A percentile compares a stretch with the other conserved stretches of the same genome.
Evolutionary conservation across 306 rosid genomes (phyloP).

Genomic region (Dryas drummondii): DNA sequence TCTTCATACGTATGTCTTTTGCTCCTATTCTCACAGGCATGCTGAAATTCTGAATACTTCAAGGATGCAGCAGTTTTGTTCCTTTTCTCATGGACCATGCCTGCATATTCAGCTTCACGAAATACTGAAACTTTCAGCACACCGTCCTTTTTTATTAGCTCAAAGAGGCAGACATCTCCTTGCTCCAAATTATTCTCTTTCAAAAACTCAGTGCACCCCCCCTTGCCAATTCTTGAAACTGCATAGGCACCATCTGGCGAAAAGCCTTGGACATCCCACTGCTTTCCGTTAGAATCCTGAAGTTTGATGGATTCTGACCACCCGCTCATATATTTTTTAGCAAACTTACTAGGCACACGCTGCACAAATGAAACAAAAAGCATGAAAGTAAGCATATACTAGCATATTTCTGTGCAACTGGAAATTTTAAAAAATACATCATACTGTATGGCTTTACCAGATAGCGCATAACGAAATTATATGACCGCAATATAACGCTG

Average conservation of each 20-base stretch:
- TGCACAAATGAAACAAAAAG: conserved; percentile 15
- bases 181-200: conserved; percentile 4
- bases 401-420: background rate
- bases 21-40: too few relatives aligned
- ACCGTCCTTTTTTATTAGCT: conserved; percentile 21
- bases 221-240: background rate
- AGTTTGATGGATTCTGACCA: conserved; percentile 9
- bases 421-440: background rate
- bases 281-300: conserved; percentile 19
- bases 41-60: too few relatives aligned
- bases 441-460: conserved; percentile 29
- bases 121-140: conserved; percentile 25
- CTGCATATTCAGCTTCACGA: background rate
- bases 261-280: conserved; percentile 9
- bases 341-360: conserved; percentile 30
- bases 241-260: background rate
- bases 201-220: conserved; percentile 23
- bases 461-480: background rate
- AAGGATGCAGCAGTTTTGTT: background rate
- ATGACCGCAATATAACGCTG: background rate
- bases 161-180: conserved; percentile 35
- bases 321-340: conserved; percentile 10
- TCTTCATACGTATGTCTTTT: too few relatives aligned
- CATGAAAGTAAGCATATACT: background rate
- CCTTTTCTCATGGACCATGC: background rate